Conservation (phyloP, 2,329 filamentous ascomycete genomes). For the Diaporthe eres region DNA sequence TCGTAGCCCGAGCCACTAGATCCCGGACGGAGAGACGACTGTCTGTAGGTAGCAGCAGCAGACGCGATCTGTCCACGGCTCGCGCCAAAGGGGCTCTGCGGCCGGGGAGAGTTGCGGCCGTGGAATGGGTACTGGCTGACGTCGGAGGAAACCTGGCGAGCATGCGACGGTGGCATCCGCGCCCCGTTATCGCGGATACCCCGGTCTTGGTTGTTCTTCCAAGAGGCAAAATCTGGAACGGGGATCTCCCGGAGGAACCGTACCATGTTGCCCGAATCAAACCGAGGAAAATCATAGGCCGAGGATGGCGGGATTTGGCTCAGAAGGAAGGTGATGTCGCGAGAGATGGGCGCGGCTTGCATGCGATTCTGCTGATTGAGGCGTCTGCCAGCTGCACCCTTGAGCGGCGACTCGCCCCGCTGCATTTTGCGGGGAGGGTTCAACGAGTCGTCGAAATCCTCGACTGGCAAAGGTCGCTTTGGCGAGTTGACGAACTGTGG, state of each 20-base stretch:
- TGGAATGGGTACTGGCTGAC: slow-evolving; percentile 44
- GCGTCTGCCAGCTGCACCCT: slow-evolving; percentile 88
- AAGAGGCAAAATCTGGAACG: slow-evolving; percentile 72
- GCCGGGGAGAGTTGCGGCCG: slow-evolving; percentile 51
- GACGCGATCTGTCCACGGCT: slow-evolving; percentile 54
- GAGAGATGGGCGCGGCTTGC: slow-evolving; percentile 78
- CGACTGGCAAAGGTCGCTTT: slow-evolving; percentile 73
- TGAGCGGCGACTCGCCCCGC: slow-evolving; percentile 92
- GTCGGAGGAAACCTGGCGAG: slow-evolving; percentile 45
- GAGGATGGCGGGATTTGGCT: slow-evolving; percentile 82
- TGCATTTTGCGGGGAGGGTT: slow-evolving; percentile 87
- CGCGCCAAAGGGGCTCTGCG: slow-evolving; percentile 63
- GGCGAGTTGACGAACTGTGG: slow-evolving; percentile 69
- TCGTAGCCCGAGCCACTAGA: slow-evolving; percentile 59
- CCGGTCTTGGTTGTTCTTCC: slow-evolving; percentile 60
- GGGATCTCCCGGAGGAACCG: slow-evolving; percentile 78
- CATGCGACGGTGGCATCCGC: slow-evolving; percentile 44
- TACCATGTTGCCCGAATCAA: slow-evolving; percentile 80
- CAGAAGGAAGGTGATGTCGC: slow-evolving; percentile 75
- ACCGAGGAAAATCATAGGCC: slow-evolving; percentile 78
- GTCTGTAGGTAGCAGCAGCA: slow-evolving; percentile 62
- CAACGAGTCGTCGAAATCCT: slow-evolving; percentile 78
- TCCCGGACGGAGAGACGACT: slow-evolving; percentile 66
- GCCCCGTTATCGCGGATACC: slow-evolving; percentile 48
- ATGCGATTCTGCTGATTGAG: slow-evolving; percentile 82